Percentiles rank a stretch among this genome's conserved stretches.
Conservation (phyloP, 768 basidiomycete genomes). For the Tubosaeta brunneosetosa region DNA sequence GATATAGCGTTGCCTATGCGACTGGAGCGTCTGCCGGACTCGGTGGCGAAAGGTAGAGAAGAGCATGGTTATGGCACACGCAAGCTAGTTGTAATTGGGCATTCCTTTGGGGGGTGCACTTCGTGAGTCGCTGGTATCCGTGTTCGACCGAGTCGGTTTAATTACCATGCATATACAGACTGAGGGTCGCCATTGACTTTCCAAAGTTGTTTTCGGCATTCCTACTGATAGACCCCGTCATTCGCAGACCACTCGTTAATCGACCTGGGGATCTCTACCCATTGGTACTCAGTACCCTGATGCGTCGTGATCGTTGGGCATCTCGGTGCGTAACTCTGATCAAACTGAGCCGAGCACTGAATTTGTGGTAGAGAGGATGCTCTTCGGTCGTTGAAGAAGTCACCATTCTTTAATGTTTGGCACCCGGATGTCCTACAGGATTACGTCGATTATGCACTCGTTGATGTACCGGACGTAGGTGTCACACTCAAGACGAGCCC, state of each 20-base stretch:
- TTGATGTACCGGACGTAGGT: constrained; percentile 31
- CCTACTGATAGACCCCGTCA: constrained; percentile 77
- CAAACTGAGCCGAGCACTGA: background rate
- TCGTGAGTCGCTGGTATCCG: constrained; percentile 42
- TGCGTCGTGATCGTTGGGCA: constrained; percentile 59
- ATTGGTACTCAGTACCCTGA: constrained; percentile 43
- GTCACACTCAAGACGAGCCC: constrained; percentile 62
- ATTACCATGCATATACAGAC: constrained; percentile 31
- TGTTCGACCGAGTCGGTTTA: background rate
- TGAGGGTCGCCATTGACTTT: constrained; percentile 56
- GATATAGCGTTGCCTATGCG: constrained; percentile 44
- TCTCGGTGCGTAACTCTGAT: constrained; percentile 43
- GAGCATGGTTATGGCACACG: constrained; percentile 48
- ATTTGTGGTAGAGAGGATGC: constrained; percentile 53
- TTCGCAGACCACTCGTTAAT: constrained; percentile 27
- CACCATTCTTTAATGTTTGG: constrained; percentile 70
- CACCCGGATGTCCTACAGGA: constrained; percentile 53
- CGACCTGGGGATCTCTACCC: background rate
- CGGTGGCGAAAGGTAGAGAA: constrained; percentile 41
- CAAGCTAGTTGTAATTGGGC: constrained; percentile 67
- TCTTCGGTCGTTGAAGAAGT: constrained; percentile 39
- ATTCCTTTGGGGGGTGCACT: constrained; percentile 80
- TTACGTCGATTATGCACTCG: constrained; percentile 59
- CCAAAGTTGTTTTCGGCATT: constrained; percentile 69
- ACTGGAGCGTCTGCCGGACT: constrained; percentile 44